These are phyloP conservation scores for Aspergillus quadrilineatus DNA, from an alignment of 2,329 filamentous ascomycete species.

Conservation along the genomic window DNA sequence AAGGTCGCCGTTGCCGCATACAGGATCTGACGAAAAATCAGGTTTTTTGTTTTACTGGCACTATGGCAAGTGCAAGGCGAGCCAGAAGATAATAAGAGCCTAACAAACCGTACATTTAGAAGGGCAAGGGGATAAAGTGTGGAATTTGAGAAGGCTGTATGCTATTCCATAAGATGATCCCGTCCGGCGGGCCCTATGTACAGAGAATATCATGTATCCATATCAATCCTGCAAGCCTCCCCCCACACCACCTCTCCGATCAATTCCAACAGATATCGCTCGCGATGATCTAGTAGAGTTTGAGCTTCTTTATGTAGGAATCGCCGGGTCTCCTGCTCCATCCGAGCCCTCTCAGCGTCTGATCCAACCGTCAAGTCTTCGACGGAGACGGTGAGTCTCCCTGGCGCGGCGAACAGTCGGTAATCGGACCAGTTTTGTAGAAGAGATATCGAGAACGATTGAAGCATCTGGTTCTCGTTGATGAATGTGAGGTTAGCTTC, in stretches of 20 bases:
- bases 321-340: neutral
- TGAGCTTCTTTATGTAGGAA: neutral
- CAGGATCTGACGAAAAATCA: no score
- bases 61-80: no score
- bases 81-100: no score
- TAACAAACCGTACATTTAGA: no score
- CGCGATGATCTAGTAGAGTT: constrained; percentile 4
- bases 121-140: neutral
- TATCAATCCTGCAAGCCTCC: neutral
- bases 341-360: neutral
- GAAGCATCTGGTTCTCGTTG: constrained; percentile 8
- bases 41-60: no score
- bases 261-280: constrained; percentile 18
- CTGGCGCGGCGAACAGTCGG: neutral
- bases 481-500: constrained; percentile 2
- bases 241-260: constrained; percentile 11
- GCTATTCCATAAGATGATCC: neutral
- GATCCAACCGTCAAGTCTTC: neutral
- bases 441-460: constrained; percentile 9
- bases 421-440: neutral
- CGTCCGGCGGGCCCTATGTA: neutral
- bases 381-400: neutral
- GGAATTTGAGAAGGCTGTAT: neutral
- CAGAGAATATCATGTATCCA: neutral
- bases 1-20: no score